A percentile compares a stretch with the other conserved stretches of the same genome.
Evolutionary conservation across 2,329 filamentous ascomycete genomes (phyloP).

Genomic region (Periconia digitata): DNA sequence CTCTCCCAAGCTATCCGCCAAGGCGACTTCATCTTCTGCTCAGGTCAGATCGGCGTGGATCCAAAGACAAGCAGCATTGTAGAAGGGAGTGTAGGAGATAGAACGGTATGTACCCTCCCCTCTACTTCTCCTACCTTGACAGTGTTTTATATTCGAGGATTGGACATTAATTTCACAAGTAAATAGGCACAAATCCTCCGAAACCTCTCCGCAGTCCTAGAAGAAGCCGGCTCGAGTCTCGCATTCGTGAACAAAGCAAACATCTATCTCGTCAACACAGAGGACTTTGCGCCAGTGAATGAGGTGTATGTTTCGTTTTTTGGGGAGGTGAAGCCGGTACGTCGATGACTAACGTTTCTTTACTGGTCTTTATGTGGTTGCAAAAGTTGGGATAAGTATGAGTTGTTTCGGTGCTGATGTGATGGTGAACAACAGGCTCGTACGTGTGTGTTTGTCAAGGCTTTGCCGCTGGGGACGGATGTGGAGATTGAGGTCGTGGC

Average conservation of each 20-base stretch:
- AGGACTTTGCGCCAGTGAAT: slow-evolving; percentile 63
- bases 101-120: slow-evolving; percentile 41
- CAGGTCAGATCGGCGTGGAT: slow-evolving; percentile 62
- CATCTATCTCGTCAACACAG: slow-evolving; percentile 66
- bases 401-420: neutral
- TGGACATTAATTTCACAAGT: no score
- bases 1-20: slow-evolving; percentile 47
- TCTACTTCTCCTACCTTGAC: neutral
- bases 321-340: slow-evolving; percentile 9
- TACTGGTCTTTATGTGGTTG: neutral
- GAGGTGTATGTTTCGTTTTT: slow-evolving; percentile 58
- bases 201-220: slow-evolving; percentile 50
- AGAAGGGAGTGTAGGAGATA: slow-evolving; percentile 59
- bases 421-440: slow-evolving; percentile 3
- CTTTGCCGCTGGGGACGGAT: slow-evolving; percentile 19
- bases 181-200: neutral
- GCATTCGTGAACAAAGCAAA: slow-evolving; percentile 68
- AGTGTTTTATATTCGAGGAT: no score
- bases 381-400: neutral
- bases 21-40: slow-evolving; percentile 67
- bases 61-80: slow-evolving; percentile 56
- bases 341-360: neutral
- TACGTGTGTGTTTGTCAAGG: slow-evolving; percentile 21
- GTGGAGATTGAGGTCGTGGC: slow-evolving; percentile 25
- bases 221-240: slow-evolving; percentile 61